phyloP scores from a whole-genome alignment of 73 alveolate species.

The Diophrys appendiculata region DNA sequence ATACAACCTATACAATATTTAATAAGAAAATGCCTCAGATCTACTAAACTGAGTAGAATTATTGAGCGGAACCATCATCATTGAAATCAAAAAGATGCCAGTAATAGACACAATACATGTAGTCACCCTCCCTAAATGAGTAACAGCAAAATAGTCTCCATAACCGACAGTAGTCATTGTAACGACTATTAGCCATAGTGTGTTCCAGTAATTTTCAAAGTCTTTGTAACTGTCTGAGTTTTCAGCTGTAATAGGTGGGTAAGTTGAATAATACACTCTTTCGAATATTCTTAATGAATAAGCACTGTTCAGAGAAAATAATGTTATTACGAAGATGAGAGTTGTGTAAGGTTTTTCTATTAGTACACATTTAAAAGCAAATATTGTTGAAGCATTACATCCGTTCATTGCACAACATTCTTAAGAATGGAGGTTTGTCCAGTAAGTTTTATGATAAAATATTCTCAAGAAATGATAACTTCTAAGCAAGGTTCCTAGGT shows the following conservation, averaged over 20 bases:
- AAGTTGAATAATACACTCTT: not conserved
- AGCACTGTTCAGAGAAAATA: not conserved
- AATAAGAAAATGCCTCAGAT: not conserved
- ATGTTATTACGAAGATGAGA: not conserved
- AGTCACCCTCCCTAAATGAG: not conserved
- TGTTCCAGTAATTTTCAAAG: not conserved
- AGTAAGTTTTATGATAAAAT: not conserved
- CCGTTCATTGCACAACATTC: not conserved
- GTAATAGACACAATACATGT: not conserved
- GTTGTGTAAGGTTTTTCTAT: not conserved
- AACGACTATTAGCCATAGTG: not conserved
- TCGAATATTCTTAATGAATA: not conserved
- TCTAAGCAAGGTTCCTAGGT: not conserved
- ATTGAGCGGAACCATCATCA: not conserved
- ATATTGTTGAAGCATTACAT: not conserved
- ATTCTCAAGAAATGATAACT: not conserved
- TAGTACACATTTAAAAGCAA: not conserved
- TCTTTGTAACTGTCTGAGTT: not conserved
- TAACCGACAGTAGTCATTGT: not conserved
- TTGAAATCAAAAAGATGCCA: not conserved
- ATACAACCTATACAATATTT: not conserved
- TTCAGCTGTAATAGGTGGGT: not conserved
- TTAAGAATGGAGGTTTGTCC: not conserved
- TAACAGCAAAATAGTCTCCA: constrained; percentile 1
- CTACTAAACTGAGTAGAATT: not conserved